A percentile compares a stretch with the other conserved stretches of the same genome.
Evolutionary conservation across 768 basidiomycete species (phyloP).

Genomic region (Strobilomyces echinocephalus): DNA sequence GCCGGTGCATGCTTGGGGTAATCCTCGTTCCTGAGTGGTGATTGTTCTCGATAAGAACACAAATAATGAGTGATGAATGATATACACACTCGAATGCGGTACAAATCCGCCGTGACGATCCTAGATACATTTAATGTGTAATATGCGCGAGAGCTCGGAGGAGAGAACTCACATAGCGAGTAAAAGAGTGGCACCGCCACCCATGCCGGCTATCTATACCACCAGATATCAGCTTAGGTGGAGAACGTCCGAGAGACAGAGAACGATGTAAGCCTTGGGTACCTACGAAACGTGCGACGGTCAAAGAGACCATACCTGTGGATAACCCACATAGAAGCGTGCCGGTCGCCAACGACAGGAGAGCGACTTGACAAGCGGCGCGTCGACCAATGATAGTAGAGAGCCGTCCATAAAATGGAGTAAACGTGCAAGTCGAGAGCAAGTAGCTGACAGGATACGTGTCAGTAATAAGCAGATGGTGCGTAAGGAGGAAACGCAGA

Average conservation of each 20-base stretch:
- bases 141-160: not conserved
- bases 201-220: slow-evolving; percentile 19
- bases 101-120: slow-evolving; percentile 13
- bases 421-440: slow-evolving; percentile 74
- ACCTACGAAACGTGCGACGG: slow-evolving; percentile 61
- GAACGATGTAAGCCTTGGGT: not conserved
- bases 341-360: slow-evolving; percentile 56
- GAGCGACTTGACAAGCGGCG: slow-evolving; percentile 60
- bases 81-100: slow-evolving; percentile 6
- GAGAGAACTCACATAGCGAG: slow-evolving; percentile 6
- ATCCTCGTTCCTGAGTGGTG: not conserved
- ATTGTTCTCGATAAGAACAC: not conserved
- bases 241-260: not conserved
- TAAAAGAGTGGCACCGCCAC: slow-evolving; percentile 19
- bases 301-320: slow-evolving; percentile 60
- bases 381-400: slow-evolving; percentile 32
- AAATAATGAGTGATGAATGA: not conserved
- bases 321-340: slow-evolving; percentile 65
- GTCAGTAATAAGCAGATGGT: not conserved
- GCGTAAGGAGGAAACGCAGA: not conserved
- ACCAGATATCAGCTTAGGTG: no score
- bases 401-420: slow-evolving; percentile 73
- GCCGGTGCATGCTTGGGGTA: slow-evolving; percentile 43
- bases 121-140: not conserved
- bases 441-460: slow-evolving; percentile 38